A percentile compares a stretch with the other conserved stretches of the same genome.
phyloP scores from a whole-genome alignment of 1,284 basidiomycete species.

The Moniliophthora roreri region DNA sequence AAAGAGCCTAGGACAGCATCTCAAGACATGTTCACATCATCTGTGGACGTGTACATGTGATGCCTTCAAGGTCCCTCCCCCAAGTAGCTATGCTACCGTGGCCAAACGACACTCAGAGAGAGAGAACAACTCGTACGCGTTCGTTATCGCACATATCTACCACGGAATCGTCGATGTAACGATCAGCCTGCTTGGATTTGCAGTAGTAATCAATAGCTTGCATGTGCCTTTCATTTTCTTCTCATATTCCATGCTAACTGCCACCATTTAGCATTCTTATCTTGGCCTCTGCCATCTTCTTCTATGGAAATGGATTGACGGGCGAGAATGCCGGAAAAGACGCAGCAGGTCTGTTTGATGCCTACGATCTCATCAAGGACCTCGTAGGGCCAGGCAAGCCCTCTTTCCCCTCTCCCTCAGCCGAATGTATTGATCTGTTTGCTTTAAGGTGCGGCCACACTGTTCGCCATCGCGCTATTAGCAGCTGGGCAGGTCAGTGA shows the following conservation, averaged over 20 bases:
- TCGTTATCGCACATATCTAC: conserved; percentile 5
- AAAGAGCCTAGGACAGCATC: too few species aligned
- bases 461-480: conserved; percentile 2
- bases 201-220: conserved; percentile 5
- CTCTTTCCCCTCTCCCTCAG: neutral
- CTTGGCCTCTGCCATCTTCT: conserved; percentile 1
- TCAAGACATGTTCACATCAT: neutral
- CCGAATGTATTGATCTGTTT: neutral
- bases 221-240: neutral
- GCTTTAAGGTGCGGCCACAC: conserved; percentile 1
- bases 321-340: neutral
- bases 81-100: neutral
- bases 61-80: neutral
- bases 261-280: conserved; percentile 2
- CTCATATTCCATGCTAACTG: neutral
- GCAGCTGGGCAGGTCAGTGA: neutral
- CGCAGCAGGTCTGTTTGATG: conserved; percentile 4
- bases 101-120: neutral
- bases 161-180: conserved; percentile 2
- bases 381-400: neutral
- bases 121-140: conserved; percentile 1
- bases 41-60: neutral
- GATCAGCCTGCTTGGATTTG: conserved; percentile 3
- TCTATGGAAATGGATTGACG: neutral
- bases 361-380: conserved; percentile 3